Conservation (phyloP, 805 yeast genomes). For the Yamadazyma kitorensis region DNA sequence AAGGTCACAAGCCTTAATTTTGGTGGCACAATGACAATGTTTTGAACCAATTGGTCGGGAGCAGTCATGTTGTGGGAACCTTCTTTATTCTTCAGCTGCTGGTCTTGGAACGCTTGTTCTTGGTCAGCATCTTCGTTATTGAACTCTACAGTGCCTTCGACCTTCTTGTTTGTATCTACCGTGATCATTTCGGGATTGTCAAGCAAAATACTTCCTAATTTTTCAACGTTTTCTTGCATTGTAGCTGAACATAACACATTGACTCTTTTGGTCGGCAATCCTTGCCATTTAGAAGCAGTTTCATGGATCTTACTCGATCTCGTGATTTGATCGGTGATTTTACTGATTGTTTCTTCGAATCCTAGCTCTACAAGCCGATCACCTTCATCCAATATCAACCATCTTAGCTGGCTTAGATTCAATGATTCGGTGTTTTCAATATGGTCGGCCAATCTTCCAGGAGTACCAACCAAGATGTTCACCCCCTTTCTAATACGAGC, state of each 20-base stretch:
- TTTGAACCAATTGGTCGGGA: slow-evolving; percentile 88
- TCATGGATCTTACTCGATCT: slow-evolving; percentile 38
- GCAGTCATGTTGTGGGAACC: slow-evolving; percentile 42
- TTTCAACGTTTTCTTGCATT: slow-evolving; percentile 72
- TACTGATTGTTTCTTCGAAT: slow-evolving; percentile 86
- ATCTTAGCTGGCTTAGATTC: slow-evolving; percentile 70
- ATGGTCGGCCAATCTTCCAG: slow-evolving; percentile 95
- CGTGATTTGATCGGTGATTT: slow-evolving; percentile 63
- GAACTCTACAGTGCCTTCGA: slow-evolving; percentile 26
- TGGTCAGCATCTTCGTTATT: slow-evolving; percentile 18
- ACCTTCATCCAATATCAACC: slow-evolving; percentile 94
- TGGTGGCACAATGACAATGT: slow-evolving; percentile 83
- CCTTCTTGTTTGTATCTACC: slow-evolving; percentile 22
- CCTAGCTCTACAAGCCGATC: slow-evolving; percentile 95
- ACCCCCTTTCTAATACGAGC: slow-evolving; percentile 95
- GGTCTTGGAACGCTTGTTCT: slow-evolving; percentile 1
- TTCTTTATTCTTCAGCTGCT: slow-evolving; percentile 8
- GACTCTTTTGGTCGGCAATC: slow-evolving; percentile 66
- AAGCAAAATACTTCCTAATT: slow-evolving; percentile 76
- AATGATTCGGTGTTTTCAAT: slow-evolving; percentile 82
- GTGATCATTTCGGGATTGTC: slow-evolving; percentile 71
- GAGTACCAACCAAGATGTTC: slow-evolving; percentile 93
- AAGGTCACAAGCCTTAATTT: slow-evolving; percentile 83
- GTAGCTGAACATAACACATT: slow-evolving; percentile 95
- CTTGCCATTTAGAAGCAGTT: slow-evolving; percentile 41